Evolutionary conservation across 345 rosid species (phyloP), one percentile per base, ranked within the genome.

Genomic region (Citrus trifoliata): DNA sequence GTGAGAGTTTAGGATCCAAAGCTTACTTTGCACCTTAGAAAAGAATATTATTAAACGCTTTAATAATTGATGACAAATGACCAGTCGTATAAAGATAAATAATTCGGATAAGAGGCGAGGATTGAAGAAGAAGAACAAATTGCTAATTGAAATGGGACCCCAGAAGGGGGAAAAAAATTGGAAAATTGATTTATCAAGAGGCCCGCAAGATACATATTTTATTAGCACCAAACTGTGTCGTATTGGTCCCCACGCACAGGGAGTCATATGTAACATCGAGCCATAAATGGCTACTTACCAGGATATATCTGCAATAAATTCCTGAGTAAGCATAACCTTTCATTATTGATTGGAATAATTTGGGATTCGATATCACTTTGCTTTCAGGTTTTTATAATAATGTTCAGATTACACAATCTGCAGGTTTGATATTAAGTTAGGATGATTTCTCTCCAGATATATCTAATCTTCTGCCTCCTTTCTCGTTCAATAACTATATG

Each of bases 31-130:
- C 10, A 79, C 40, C 8, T 25, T 21, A 12, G 55, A 73, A 42
- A 32, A 79, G 86, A 81, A 83, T 84, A 80, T 74, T 40, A 71
- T 74, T n/a, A 62, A 60, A 42, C 58, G 40, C 67, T 81, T 82
- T 81, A 78, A 78, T 80, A 78, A 83, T 82, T 78, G 81, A 73
- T 21, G 85, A 84, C 28, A 76, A 81, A 80, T 76, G 70, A 82
- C 85, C 10, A 71, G 42, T 73, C 82, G 55, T 30, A 48, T 42
- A 76, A 72, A 80, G 61, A 46, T 71, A 79, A 19, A 71, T 59
- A 51, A 38, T 80, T 83, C 59, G 82, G 85, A 75, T 83, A 75
- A 80, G 83, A 79, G 83, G 53, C 10, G 70, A 66, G 3, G 8
- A 28, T 10, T n/a, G 76, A 22, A 33, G n/a, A 19, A 51, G 22